Evolutionary conservation across 345 rosid species (phyloP).

Genomic region (Populus davidiana): DNA sequence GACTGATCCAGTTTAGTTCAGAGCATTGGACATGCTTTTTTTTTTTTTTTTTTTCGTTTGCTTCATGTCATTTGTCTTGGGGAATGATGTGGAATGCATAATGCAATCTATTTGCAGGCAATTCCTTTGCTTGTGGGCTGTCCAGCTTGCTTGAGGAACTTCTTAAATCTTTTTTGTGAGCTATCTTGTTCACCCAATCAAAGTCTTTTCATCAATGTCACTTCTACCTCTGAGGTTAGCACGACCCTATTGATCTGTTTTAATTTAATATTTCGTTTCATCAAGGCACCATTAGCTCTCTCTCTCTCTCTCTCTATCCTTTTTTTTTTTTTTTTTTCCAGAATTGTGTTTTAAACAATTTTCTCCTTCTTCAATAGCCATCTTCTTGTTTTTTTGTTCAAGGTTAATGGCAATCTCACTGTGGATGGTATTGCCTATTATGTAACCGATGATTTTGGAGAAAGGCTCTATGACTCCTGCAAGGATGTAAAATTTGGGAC

Average conservation of each 20-base stretch:
- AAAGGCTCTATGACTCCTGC: slow-evolving; percentile 23
- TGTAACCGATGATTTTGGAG: slow-evolving; percentile 18
- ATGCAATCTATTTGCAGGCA: slow-evolving; percentile 15
- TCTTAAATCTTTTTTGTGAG: slow-evolving; percentile 28
- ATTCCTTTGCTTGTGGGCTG: slow-evolving; percentile 32
- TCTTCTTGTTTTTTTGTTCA: background rate
- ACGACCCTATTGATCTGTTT: background rate
- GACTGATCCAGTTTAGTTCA: background rate
- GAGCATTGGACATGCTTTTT: too few species aligned
- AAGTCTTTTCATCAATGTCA: slow-evolving; percentile 31
- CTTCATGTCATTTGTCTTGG: too few species aligned
- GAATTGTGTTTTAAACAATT: background rate
- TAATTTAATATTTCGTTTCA: background rate
- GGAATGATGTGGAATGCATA: background rate
- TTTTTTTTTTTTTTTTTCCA: background rate
- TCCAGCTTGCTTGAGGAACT: slow-evolving; percentile 34
- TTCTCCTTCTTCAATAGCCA: background rate
- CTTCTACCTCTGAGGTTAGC: slow-evolving; percentile 25
- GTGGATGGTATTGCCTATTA: slow-evolving; percentile 29
- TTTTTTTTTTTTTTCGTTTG: too few species aligned
- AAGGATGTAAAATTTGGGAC: slow-evolving; percentile 30
- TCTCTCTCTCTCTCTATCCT: too few species aligned
- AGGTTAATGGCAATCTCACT: slow-evolving; percentile 25
- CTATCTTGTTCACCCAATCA: slow-evolving; percentile 27
- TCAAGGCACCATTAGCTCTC: background rate